Evolutionary conservation across 2,329 filamentous ascomycete species (phyloP), one percentile per base, ranked within the genome.

Genomic region (Xylaria polymorpha): DNA sequence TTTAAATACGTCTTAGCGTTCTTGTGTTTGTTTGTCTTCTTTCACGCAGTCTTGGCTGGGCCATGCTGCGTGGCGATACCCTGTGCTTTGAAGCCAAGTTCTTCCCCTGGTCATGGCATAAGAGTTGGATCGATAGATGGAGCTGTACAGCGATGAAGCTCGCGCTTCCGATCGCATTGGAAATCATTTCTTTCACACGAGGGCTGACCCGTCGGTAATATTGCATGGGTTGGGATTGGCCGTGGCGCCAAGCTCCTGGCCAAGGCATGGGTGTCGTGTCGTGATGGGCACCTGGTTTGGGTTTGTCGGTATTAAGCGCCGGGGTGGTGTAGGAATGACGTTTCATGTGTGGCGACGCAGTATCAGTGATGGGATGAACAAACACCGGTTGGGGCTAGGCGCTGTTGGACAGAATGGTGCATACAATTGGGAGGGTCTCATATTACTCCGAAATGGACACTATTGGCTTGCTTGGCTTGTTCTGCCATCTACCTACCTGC

Each of bases 61-160:
- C 75, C 77, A 77, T 75, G 71, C 71, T 76, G 71, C 75, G 70
- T 76, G 73, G 73, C 73, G 73, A 78, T 77, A 77, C 74, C 76
- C 74, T 76, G 73, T 75, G 75, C 76, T 79, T 75, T 73, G 72
- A 74, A 74, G 76, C 73, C 73, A 61, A 77, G 71, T 69, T 72
- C 72, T 73, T 78, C 74, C 74, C 76, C 77, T 78, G 74, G 73
- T 73, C 75, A 75, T 74, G 75, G 74, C 71, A 75, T 76, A 73
- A 75, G 76, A 77, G 74, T 75, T 78, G 74, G 74, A 74, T 71
- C 70, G 69, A 75, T 74, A 76, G 75, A 79, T 77, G 74, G 75
- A 77, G 74, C 72, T 77, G 76, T 76, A 76, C 74, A 74, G 75
- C 74, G 76, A 75, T 72, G 78, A 78, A 78, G 78, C 79, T 80